Conservation (phyloP, 768 basidiomycete genomes). For the Pleurotus djamor region DNA sequence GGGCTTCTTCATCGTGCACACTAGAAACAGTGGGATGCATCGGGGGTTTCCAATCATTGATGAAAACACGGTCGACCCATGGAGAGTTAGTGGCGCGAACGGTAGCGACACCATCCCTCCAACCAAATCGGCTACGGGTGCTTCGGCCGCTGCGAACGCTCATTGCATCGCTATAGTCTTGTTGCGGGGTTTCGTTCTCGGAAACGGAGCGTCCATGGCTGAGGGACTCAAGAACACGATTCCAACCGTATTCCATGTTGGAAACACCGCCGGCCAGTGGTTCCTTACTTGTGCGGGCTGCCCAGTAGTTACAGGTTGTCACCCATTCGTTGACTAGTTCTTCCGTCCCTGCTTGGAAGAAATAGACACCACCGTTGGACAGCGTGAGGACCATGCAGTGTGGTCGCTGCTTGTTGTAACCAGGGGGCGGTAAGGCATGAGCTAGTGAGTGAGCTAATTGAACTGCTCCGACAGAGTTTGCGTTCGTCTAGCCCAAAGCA, state of each 20-base stretch:
- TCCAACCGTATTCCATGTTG: conserved; percentile 99
- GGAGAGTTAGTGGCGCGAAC: conserved; percentile 69
- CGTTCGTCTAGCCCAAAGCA: conserved; percentile 65
- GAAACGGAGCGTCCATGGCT: conserved; percentile 53
- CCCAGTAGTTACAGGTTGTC: conserved; percentile 99
- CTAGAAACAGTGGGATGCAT: conserved; percentile 82
- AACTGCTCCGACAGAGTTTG: conserved; percentile 79
- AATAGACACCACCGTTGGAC: conserved; percentile 87
- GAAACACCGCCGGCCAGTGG: conserved; percentile 95
- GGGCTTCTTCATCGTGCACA: conserved; percentile 87
- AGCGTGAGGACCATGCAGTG: conserved; percentile 94
- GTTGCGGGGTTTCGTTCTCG: conserved; percentile 51
- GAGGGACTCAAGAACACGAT: conserved; percentile 58
- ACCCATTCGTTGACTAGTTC: conserved; percentile 99
- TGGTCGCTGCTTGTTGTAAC: conserved; percentile 88
- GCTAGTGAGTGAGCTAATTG: conserved; percentile 86
- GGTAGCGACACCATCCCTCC: conserved; percentile 66
- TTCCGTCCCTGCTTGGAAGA: conserved; percentile 98
- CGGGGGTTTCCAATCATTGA: conserved; percentile 96
- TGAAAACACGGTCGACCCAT: conserved; percentile 69
- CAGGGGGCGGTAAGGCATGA: conserved; percentile 85
- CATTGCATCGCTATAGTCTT: conserved; percentile 56
- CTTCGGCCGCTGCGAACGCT: conserved; percentile 80
- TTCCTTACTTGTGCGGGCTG: conserved; percentile 92
- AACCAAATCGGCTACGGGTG: conserved; percentile 68